Percentiles rank a stretch among this genome's conserved stretches.
Conservation (phyloP, 352 stramenopile genomes). For the Globisporangium spinosum region DNA sequence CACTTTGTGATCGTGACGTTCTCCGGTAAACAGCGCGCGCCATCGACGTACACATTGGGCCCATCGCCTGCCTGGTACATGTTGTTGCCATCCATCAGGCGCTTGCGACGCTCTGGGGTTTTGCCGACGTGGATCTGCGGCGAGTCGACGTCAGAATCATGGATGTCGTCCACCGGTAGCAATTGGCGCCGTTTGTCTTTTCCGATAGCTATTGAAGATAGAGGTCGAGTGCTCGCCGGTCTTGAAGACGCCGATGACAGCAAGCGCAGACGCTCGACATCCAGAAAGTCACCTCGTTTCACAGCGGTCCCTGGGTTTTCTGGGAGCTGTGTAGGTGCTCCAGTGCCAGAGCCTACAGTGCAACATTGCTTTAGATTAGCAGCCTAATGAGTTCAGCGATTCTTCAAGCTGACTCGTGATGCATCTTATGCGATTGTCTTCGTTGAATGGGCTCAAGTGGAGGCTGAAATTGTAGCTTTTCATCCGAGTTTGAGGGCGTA, state of each 20-base stretch:
- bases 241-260: slow-evolving; percentile 30
- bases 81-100: slow-evolving; percentile 16
- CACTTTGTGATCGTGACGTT: slow-evolving; percentile 59
- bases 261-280: slow-evolving; percentile 31
- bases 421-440: slow-evolving; percentile 4
- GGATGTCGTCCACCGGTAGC: slow-evolving; percentile 23
- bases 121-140: slow-evolving; percentile 47
- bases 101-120: slow-evolving; percentile 22
- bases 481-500: slow-evolving; percentile 4
- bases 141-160: slow-evolving; percentile 6
- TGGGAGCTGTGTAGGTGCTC: background rate
- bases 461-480: background rate
- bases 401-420: background rate
- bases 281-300: slow-evolving; percentile 21
- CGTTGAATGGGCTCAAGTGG: background rate
- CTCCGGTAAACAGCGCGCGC: slow-evolving; percentile 67
- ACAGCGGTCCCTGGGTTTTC: slow-evolving; percentile 9
- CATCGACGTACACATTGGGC: slow-evolving; percentile 82
- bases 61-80: slow-evolving; percentile 62
- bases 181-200: slow-evolving; percentile 24
- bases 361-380: background rate
- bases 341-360: background rate
- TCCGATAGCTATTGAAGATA: slow-evolving; percentile 18
- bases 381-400: background rate
- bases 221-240: slow-evolving; percentile 26